Evolutionary conservation across 2,329 filamentous ascomycete species (phyloP), one percentile per base, ranked within the genome.

Genomic region (Nemania sp.): DNA sequence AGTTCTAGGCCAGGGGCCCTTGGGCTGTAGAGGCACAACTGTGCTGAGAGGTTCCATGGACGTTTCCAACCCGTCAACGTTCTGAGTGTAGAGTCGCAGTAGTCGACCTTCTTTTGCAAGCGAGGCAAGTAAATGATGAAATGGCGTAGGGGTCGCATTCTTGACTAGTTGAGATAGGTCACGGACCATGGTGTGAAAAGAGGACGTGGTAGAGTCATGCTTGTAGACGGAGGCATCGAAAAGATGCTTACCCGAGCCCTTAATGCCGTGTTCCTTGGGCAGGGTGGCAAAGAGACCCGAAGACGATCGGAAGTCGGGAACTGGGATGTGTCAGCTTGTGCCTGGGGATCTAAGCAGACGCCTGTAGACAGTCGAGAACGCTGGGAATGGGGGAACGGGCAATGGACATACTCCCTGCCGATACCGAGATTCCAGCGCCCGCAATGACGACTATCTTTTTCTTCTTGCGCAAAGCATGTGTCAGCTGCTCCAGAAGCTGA

Each of bases 221-320:
- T 91, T 92, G 77, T 99, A 99, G 49, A 99, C 94, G 6, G 93
- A 96, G 47, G 94, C 94, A 74, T 99, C 94, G 68, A 99, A 99
- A 1, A 99, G 81, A 62, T 96, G 87, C 73, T 97, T 97, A 47
- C 94, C 94, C 0, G 94, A 97, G 19, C 89, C 84, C 70, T 96
- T 96, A 58, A 97, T 79, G 63, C 94, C 95, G 73, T 97, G 90
- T 68, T 96, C 88, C 57, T 84, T 88, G 61, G 90, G 88, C 22
- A 96, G 79, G 15, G 88, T 89, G 54, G 86, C 89, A 74, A 99
- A 99, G 3, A 99, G 82, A 45, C 94, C 94, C 54, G 86, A 88
- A 9, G 90, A 86, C 5, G 94, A 99, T 61, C 94, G 90, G 68
- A 99, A 99, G 72, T 99, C 94, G 64, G 94, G 94, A 66, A 99